These are phyloP conservation scores for Leishmania tropica DNA, from an alignment of 208 protist genomes.

Conservation along the genomic window DNA sequence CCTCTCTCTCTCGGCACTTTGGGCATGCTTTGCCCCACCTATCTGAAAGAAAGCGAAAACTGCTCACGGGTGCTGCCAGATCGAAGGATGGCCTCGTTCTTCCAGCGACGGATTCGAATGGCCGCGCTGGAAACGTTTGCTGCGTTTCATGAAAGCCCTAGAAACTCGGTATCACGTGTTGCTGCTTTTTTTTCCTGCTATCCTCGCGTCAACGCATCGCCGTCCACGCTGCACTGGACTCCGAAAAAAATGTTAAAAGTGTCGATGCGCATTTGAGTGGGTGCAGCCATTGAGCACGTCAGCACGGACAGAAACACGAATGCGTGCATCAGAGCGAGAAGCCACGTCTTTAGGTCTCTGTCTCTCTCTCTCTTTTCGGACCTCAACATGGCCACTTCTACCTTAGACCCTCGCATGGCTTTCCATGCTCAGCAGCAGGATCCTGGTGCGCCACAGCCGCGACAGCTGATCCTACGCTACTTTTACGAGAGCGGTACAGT, in stretches of 20 bases:
- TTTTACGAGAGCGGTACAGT: conserved; percentile 80
- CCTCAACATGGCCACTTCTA: conserved; percentile 62
- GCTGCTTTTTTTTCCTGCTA: not conserved
- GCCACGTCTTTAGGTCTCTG: not conserved
- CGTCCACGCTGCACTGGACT: not conserved
- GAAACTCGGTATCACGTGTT: not conserved
- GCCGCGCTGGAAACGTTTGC: not conserved
- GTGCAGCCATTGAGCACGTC: not conserved
- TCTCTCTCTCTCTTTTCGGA: not conserved
- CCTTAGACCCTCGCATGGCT: conserved; percentile 76
- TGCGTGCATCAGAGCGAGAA: not conserved
- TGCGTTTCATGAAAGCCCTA: not conserved
- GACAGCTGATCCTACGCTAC: conserved; percentile 65
- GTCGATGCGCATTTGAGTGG: not conserved
- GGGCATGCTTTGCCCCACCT: not conserved
- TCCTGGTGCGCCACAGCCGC: conserved; percentile 48
- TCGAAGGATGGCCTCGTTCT: not conserved
- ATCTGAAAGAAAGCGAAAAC: not conserved
- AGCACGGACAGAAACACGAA: not conserved
- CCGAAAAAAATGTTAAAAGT: not conserved
- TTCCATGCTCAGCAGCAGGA: conserved; percentile 81
- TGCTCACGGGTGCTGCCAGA: not conserved
- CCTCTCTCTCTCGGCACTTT: not conserved
- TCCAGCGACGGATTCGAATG: not conserved
- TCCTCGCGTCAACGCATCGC: not conserved